Evolutionary conservation across 805 yeast genomes (phyloP).

Genomic region (Starmerella asiatica): DNA sequence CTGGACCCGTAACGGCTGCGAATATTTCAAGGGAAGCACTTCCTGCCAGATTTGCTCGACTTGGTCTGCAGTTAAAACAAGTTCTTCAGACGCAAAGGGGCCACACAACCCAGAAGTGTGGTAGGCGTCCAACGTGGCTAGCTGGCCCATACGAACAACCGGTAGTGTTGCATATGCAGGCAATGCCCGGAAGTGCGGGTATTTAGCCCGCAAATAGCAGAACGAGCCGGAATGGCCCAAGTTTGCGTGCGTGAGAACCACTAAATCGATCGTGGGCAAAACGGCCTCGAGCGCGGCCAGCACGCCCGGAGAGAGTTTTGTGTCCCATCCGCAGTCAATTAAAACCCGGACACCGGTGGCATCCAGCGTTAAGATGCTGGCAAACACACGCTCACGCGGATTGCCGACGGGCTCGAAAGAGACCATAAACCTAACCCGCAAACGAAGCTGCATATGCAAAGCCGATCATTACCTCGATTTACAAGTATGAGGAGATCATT

Average conservation of each 20-base stretch:
- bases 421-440: slow-evolving; percentile 22
- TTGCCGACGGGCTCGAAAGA: slow-evolving; percentile 23
- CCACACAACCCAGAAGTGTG: slow-evolving; percentile 63
- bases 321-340: slow-evolving; percentile 32
- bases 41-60: slow-evolving; percentile 70
- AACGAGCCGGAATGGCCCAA: slow-evolving; percentile 69
- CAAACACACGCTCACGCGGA: slow-evolving; percentile 17
- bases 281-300: slow-evolving; percentile 28
- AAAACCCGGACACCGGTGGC: slow-evolving; percentile 23
- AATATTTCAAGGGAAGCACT: slow-evolving; percentile 55
- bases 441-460: background rate
- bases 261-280: slow-evolving; percentile 42
- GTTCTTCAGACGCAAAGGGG: slow-evolving; percentile 37
- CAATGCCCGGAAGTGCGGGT: slow-evolving; percentile 43
- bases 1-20: slow-evolving; percentile 40
- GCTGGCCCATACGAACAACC: slow-evolving; percentile 69
- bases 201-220: slow-evolving; percentile 46
- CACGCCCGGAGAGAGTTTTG: slow-evolving; percentile 13
- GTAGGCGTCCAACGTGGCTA: slow-evolving; percentile 72
- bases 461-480: no score
- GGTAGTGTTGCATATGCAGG: slow-evolving; percentile 87
- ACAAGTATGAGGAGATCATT: no score
- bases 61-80: slow-evolving; percentile 47
- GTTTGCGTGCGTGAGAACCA: slow-evolving; percentile 79
- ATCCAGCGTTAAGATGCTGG: slow-evolving; percentile 27